phyloP scores from a whole-genome alignment of 2,329 filamentous ascomycete genomes.

The Pseudocercospora pini-densiflorae region DNA sequence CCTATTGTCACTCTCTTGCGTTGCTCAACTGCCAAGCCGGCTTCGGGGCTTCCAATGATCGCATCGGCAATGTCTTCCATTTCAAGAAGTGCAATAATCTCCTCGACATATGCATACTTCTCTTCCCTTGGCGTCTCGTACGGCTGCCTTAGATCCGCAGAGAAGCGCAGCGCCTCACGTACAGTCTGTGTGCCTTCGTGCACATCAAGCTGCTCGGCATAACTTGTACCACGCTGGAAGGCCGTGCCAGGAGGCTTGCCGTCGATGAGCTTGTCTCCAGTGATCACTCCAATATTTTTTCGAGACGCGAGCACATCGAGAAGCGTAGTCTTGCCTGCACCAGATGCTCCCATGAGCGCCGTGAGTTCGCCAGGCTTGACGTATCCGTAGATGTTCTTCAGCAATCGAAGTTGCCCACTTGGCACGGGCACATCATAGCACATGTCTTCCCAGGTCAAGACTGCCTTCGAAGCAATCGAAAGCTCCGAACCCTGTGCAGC shows the following conservation, averaged over 20 bases:
- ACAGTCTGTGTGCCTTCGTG: constrained; percentile 67
- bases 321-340: constrained; percentile 85
- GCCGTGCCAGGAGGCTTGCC: constrained; percentile 57
- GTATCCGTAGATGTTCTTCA: constrained; percentile 55
- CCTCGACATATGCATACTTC: constrained; percentile 69
- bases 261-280: constrained; percentile 66
- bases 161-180: constrained; percentile 69
- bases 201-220: constrained; percentile 69
- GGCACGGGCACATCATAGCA: constrained; percentile 56
- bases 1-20: constrained; percentile 69
- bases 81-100: constrained; percentile 67
- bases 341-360: constrained; percentile 59
- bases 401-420: constrained; percentile 49
- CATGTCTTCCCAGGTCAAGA: constrained; percentile 59
- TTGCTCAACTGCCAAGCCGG: constrained; percentile 68
- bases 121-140: constrained; percentile 61
- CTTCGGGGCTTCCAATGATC: constrained; percentile 65
- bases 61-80: constrained; percentile 70
- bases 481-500: constrained; percentile 51
- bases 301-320: constrained; percentile 74
- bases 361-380: constrained; percentile 56
- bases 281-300: constrained; percentile 68
- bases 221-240: constrained; percentile 68
- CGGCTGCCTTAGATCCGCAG: constrained; percentile 66
- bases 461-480: constrained; percentile 58